Percentiles rank a stretch among this genome's conserved stretches.
phyloP scores from a whole-genome alignment of 139 green algal genomes.

The Micractinium sp. region DNA sequence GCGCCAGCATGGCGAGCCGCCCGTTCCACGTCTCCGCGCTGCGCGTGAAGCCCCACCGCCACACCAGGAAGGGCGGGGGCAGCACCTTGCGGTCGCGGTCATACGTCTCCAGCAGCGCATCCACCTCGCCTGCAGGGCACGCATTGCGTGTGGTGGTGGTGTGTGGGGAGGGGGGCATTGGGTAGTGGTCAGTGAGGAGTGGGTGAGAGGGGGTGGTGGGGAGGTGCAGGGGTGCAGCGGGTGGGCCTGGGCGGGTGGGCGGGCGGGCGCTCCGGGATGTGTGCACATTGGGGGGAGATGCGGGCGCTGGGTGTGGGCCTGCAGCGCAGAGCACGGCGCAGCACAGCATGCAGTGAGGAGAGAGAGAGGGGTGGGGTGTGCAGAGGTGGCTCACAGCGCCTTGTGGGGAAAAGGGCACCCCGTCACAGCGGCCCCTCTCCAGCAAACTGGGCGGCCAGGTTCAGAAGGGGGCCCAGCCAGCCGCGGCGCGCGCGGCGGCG shows the following conservation, averaged over 20 bases:
- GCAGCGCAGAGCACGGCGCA: not conserved
- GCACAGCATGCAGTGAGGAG: not conserved
- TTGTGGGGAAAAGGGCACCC: not conserved
- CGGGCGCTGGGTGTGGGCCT: not conserved
- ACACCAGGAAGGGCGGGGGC: conserved; percentile 81
- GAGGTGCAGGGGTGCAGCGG: not conserved
- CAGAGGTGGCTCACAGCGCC: not conserved
- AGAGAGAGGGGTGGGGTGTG: not conserved
- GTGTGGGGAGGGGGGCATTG: not conserved
- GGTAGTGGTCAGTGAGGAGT: not conserved
- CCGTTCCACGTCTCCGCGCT: conserved; percentile 95
- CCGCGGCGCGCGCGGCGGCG: conserved; percentile 15
- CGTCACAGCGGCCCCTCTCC: not conserved
- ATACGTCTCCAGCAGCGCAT: conserved; percentile 93
- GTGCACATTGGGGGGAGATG: too few relatives aligned
- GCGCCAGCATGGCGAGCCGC: conserved; percentile 81
- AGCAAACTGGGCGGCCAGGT: conserved; percentile 11
- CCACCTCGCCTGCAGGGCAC: conserved; percentile 71
- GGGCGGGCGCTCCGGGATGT: not conserved
- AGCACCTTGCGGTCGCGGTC: conserved; percentile 89
- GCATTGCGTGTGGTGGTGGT: too few relatives aligned
- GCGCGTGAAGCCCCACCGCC: conserved; percentile 96
- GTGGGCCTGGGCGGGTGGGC: not conserved
- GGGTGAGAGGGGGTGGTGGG: not conserved
- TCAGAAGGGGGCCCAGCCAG: not conserved